Evolutionary conservation across 192 early-diverging fungal genomes (phyloP), one percentile per base, ranked within the genome.

Genomic region (Geranomyces michiganensis): DNA sequence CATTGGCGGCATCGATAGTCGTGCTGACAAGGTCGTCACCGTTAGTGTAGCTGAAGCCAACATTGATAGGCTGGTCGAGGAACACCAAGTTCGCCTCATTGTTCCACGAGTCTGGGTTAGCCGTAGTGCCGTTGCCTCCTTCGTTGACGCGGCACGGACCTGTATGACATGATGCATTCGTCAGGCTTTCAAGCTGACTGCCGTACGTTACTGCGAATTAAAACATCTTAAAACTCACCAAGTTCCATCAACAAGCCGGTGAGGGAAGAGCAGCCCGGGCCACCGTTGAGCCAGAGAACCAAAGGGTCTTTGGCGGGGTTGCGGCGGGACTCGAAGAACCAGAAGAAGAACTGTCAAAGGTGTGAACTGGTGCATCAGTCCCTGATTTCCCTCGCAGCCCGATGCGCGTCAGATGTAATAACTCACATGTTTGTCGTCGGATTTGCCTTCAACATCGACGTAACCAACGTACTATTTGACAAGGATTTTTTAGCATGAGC

Each of bases 301-400:
- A 92, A 75, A 5, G 96, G 96, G 68, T 94, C 95, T 27, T 78
- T 83, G 68, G 77, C 69, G 19, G 90, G 89, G 55, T 85, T 79
- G 67, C 84, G 84, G 70, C 93, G 91, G 7, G 92, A 91, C 78
- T 96, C 96, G 79, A 99, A 98, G 87, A 99, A 98, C 92, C 93
- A 95, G 78, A 93, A 95, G 84, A 93, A 95, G 73, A 93, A 94
- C 78, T 95, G 92, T 24, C 31, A 47, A 36, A 60, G 2, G 43
- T 44, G 9, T n/a, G 32, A 24, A 29, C 5, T 2, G 3, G 68
- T 31, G 7, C 7, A 26, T 29, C 30, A 67, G 17, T 27, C 12
- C n/a, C 30, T 47, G 36, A 41, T 41, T 3, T 3, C 36, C 13
- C 4, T 44, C 24, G 19, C 4, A 1, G 27, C 56, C 8, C 58